These are phyloP conservation scores for Xylaria castorea DNA, from an alignment of 495 filamentous ascomycete species.

Conservation along the genomic window DNA sequence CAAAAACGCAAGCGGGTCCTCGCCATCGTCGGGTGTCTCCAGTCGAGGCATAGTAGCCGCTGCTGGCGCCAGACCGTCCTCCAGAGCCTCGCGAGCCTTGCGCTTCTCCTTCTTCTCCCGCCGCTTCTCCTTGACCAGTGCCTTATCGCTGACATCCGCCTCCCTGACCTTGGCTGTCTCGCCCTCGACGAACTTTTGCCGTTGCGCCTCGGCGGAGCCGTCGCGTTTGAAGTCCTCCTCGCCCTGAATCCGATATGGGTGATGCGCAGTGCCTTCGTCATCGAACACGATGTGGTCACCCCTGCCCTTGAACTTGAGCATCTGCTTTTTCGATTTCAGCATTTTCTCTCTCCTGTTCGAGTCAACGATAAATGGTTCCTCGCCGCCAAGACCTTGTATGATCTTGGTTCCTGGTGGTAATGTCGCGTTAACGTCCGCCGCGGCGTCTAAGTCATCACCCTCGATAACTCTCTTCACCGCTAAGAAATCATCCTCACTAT, in stretches of 20 bases:
- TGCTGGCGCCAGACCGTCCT: conserved; percentile 54
- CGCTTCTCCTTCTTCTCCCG: conserved; percentile 87
- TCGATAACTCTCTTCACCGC: conserved; percentile 83
- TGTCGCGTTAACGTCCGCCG: conserved; percentile 38
- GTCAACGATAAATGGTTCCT: conserved; percentile 78
- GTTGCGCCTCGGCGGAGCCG: conserved; percentile 76
- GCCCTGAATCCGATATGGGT: conserved; percentile 85
- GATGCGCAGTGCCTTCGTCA: conserved; percentile 84
- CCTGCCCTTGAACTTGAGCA: conserved; percentile 84
- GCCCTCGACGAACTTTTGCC: conserved; percentile 74
- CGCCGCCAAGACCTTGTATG: conserved; percentile 57
- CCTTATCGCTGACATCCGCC: conserved; percentile 84
- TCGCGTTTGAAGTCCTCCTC: conserved; percentile 77
- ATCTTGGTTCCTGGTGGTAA: conserved; percentile 53
- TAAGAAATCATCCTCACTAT: conserved; percentile 78
- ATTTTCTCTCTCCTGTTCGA: conserved; percentile 93
- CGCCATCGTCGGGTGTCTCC: conserved; percentile 39
- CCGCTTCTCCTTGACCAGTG: conserved; percentile 76
- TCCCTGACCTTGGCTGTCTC: conserved; percentile 74
- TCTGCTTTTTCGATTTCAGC: conserved; percentile 90
- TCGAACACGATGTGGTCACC: conserved; percentile 88
- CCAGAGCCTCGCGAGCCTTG: conserved; percentile 74
- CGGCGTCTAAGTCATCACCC: conserved; percentile 54
- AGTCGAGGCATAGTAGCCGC: conserved; percentile 42
- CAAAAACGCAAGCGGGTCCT: conserved; percentile 59